A percentile compares a stretch with the other conserved stretches of the same genome.
These are phyloP conservation scores for Pythium apleroticum DNA, from an alignment of 352 stramenopile species.

Conservation along the genomic window DNA sequence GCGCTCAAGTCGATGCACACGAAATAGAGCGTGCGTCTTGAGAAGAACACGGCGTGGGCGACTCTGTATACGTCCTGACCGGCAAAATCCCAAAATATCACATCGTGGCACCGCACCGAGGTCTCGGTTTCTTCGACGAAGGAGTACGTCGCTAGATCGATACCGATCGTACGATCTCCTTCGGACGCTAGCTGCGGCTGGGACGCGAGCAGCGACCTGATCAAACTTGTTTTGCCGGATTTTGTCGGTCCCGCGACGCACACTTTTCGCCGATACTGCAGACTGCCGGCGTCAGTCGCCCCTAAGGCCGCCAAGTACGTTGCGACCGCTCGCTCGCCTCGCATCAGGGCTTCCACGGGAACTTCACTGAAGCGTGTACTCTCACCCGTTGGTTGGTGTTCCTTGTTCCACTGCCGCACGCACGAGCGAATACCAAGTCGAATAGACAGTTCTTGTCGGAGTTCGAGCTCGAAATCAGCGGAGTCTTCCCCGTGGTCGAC, in stretches of 20 bases:
- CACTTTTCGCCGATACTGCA: conserved; percentile 16
- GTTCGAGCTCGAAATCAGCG: not conserved
- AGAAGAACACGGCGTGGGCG: conserved; percentile 14
- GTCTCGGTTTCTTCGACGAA: conserved; percentile 13
- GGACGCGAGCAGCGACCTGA: not conserved
- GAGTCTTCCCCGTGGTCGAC: conserved; percentile 4
- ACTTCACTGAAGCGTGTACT: not conserved
- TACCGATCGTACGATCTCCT: not conserved
- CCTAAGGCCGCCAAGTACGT: conserved; percentile 18
- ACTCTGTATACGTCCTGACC: conserved; percentile 11
- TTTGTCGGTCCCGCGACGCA: not conserved
- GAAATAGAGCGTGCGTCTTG: conserved; percentile 9
- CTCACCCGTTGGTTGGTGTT: not conserved
- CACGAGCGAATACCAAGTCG: conserved; percentile 6
- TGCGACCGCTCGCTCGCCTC: conserved; percentile 8
- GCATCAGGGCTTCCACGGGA: conserved; percentile 21
- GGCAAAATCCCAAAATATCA: conserved; percentile 18
- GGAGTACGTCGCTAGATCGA: conserved; percentile 9
- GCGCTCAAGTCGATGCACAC: conserved; percentile 8
- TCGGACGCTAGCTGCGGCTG: not conserved
- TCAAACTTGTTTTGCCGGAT: not conserved
- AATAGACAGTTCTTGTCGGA: conserved; percentile 1
- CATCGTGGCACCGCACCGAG: conserved; percentile 2
- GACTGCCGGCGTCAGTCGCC: not conserved
- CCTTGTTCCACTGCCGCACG: not conserved